Evolutionary conservation across 176 grass and related monocot species (phyloP).

Genomic region (Rhipidocladum racemiflorum): DNA sequence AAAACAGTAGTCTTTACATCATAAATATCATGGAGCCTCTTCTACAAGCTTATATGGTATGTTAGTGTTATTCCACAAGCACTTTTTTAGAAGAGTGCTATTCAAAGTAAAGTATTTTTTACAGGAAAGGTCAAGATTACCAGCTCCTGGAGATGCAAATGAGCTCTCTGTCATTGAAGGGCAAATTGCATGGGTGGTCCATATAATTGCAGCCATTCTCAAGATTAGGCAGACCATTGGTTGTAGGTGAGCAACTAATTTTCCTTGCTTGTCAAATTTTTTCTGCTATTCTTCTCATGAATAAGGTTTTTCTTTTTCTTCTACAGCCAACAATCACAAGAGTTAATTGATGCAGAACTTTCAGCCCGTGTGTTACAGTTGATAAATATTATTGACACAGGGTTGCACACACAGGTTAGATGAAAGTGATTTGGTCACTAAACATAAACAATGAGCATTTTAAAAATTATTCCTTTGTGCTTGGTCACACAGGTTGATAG

Average conservation of each 20-base stretch:
- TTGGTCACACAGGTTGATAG: too few relatives aligned
- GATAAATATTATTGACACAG: conserved; percentile 85
- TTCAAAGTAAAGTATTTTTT: conserved; percentile 32
- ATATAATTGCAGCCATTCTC: conserved; percentile 94
- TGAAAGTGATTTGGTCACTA: conserved; percentile 31
- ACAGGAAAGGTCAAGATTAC: conserved; percentile 87
- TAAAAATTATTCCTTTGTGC: too few relatives aligned
- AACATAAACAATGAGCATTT: conserved; percentile 15
- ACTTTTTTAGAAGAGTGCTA: not conserved
- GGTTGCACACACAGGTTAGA: conserved; percentile 75
- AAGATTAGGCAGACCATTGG: conserved; percentile 80
- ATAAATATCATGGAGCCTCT: conserved; percentile 99
- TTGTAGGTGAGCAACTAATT: conserved; percentile 51
- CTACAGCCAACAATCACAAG: conserved; percentile 81
- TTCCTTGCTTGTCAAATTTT: conserved; percentile 12
- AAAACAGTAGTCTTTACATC: conserved; percentile 85
- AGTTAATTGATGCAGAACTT: conserved; percentile 94
- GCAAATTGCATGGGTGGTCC: conserved; percentile 96
- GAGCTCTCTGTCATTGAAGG: conserved; percentile 93
- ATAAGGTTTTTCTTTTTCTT: conserved; percentile 21
- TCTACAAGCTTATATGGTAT: conserved; percentile 98
- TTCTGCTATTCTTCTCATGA: conserved; percentile 26
- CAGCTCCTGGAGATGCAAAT: conserved; percentile 61
- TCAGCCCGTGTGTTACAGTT: conserved; percentile 90
- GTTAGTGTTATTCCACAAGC: conserved; percentile 17